Percentiles rank a stretch among this genome's conserved stretches.
These are phyloP conservation scores for Lactarius tabidus DNA, from an alignment of 768 basidiomycete species.

Conservation along the genomic window DNA sequence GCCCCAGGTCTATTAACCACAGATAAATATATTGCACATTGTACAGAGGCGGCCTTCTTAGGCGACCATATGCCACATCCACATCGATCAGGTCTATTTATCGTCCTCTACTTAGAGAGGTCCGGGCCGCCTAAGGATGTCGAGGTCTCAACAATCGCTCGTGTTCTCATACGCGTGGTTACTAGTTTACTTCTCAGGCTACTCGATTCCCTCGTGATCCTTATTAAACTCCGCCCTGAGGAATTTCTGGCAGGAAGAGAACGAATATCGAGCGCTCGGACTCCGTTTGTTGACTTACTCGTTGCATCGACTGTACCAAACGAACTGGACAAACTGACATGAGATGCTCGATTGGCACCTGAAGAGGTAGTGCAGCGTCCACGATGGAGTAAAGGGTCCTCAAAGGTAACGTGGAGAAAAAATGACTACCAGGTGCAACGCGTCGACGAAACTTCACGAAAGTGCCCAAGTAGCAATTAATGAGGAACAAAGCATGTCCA, in stretches of 20 bases:
- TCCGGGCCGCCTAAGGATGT: background rate
- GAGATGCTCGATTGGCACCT: background rate
- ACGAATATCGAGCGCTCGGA: background rate
- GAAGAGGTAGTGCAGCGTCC: background rate
- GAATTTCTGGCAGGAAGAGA: too few species aligned
- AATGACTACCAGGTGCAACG: background rate
- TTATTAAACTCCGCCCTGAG: too few species aligned
- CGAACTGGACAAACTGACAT: background rate
- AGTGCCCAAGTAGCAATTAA: too few species aligned
- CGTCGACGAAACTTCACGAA: too few species aligned
- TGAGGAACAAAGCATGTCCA: too few species aligned
- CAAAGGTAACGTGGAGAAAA: background rate
- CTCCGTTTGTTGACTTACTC: background rate
- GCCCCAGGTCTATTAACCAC: background rate
- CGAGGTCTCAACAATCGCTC: background rate
- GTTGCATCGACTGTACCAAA: background rate
- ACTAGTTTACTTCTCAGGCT: too few species aligned
- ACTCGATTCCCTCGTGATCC: too few species aligned
- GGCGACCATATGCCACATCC: too few species aligned
- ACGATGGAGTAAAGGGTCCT: too few species aligned
- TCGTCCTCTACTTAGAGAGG: background rate
- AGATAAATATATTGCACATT: background rate
- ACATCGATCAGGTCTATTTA: background rate
- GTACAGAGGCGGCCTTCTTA: background rate
- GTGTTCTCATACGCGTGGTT: too few species aligned